Conservation (phyloP, 371 early-diverging fungal species). For the Syncephalastrum sp. region DNA sequence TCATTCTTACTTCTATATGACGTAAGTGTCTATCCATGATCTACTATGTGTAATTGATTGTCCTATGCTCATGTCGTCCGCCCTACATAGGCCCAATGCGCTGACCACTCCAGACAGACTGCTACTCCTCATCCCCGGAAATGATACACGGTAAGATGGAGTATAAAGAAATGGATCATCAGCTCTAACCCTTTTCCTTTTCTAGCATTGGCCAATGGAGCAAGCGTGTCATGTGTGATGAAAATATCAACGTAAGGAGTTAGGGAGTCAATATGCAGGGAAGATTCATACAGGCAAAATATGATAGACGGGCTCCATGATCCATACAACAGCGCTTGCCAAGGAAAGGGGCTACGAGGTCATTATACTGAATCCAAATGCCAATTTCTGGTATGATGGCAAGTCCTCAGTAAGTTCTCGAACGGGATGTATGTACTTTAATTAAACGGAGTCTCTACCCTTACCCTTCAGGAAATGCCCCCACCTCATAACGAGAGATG, state of each 20-base stretch:
- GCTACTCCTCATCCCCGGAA: conserved; percentile 40
- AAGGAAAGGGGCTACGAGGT: conserved; percentile 39
- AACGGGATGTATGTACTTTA: background rate
- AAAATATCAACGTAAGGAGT: conserved; percentile 32
- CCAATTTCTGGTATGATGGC: conserved; percentile 39
- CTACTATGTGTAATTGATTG: too few relatives aligned
- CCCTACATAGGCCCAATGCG: conserved; percentile 36
- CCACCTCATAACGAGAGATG: conserved; percentile 29
- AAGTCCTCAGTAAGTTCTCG: conserved; percentile 27
- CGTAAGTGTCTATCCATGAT: conserved; percentile 16
- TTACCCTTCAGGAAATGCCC: conserved; percentile 10
- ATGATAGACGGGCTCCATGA: conserved; percentile 41
- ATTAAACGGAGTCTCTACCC: background rate
- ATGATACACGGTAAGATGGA: conserved; percentile 30
- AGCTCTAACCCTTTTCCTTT: background rate
- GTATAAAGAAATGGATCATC: background rate
- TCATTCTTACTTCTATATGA: conserved; percentile 43
- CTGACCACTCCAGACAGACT: conserved; percentile 45
- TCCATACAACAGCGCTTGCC: conserved; percentile 23
- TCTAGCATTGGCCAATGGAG: conserved; percentile 47
- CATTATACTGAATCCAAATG: conserved; percentile 46
- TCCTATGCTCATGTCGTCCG: background rate
- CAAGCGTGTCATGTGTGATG: conserved; percentile 44
- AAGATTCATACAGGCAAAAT: too few relatives aligned
- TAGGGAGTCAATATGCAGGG: too few relatives aligned